A percentile compares a stretch with the other conserved stretches of the same genome.
These are phyloP conservation scores for Suillus cothurnatus DNA, from an alignment of 768 basidiomycete genomes.

Conservation along the genomic window DNA sequence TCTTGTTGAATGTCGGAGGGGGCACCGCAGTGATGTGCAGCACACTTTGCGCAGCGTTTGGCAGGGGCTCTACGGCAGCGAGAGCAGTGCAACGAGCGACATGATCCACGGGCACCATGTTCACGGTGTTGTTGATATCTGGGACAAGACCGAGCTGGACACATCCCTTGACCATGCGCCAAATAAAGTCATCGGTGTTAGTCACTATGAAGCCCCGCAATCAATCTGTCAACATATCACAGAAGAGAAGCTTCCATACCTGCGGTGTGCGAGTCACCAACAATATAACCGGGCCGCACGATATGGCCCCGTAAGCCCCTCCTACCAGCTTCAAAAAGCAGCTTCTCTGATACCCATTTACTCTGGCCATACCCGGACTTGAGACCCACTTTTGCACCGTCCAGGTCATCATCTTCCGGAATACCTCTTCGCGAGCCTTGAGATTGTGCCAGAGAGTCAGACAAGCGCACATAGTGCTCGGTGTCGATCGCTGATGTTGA, in stretches of 20 bases:
- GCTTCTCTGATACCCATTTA: conserved; percentile 98
- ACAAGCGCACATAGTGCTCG: conserved; percentile 85
- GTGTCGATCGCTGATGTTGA: conserved; percentile 96
- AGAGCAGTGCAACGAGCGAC: conserved; percentile 83
- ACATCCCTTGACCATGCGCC: conserved; percentile 98
- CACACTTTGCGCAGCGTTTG: conserved; percentile 53
- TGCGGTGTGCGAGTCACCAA: conserved; percentile 87
- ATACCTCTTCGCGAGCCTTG: conserved; percentile 60
- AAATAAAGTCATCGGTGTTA: conserved; percentile 98
- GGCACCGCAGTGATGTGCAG: conserved; percentile 88
- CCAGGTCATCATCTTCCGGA: conserved; percentile 86
- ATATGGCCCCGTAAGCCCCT: conserved; percentile 86
- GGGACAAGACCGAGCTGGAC: conserved; percentile 95
- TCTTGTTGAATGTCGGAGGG: conserved; percentile 84
- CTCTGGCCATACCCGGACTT: conserved; percentile 96
- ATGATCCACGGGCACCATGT: conserved; percentile 98
- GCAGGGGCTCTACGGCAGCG: conserved; percentile 65
- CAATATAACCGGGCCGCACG: conserved; percentile 92
- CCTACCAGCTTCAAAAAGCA: conserved; percentile 88
- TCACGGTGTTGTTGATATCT: conserved; percentile 97
- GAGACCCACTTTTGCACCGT: conserved; percentile 72
- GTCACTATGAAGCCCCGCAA: conserved; percentile 59
- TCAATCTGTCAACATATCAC: background rate
- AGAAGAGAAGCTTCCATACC: conserved; percentile 48
- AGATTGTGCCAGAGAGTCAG: conserved; percentile 61